Percentiles rank a stretch among this genome's conserved stretches.
phyloP scores from a whole-genome alignment of 179 eudicot genomes.

The Silene vulgaris region DNA sequence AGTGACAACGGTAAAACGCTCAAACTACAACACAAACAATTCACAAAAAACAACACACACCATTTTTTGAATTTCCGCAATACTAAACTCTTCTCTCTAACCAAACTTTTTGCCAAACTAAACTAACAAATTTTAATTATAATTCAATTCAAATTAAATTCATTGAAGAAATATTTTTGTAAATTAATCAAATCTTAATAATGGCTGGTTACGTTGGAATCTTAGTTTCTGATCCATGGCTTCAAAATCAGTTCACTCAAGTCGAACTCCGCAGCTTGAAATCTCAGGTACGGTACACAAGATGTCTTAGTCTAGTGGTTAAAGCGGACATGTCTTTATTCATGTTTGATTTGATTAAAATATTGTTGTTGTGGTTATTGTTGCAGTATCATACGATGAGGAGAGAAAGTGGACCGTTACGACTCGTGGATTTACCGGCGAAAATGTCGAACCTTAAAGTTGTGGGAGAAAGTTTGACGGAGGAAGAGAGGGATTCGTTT shows the following conservation, averaged over 20 bases:
- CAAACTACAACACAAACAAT: slow-evolving; percentile 15
- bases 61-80: slow-evolving; percentile 43
- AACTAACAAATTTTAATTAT: not conserved
- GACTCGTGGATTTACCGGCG: slow-evolving; percentile 63
- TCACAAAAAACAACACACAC: slow-evolving; percentile 36
- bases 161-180: not conserved
- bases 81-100: slow-evolving; percentile 32
- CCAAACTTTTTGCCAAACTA: not conserved
- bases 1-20: slow-evolving; percentile 31
- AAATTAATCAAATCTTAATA: slow-evolving; percentile 20
- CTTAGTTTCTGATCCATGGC: slow-evolving; percentile 97
- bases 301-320: not conserved
- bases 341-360: too few species aligned
- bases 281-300: not conserved
- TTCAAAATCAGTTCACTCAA: slow-evolving; percentile 95
- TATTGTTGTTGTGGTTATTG: slow-evolving; percentile 9
- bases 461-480: slow-evolving; percentile 78
- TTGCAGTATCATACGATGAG: slow-evolving; percentile 68
- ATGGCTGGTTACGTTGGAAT: slow-evolving; percentile 83
- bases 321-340: not conserved
- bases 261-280: slow-evolving; percentile 85
- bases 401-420: slow-evolving; percentile 79
- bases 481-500: slow-evolving; percentile 69
- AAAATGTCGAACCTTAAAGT: slow-evolving; percentile 85
- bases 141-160: not conserved